Evolutionary conservation across 2,329 filamentous ascomycete genomes (phyloP).

Genomic region (Fusarium redolens): DNA sequence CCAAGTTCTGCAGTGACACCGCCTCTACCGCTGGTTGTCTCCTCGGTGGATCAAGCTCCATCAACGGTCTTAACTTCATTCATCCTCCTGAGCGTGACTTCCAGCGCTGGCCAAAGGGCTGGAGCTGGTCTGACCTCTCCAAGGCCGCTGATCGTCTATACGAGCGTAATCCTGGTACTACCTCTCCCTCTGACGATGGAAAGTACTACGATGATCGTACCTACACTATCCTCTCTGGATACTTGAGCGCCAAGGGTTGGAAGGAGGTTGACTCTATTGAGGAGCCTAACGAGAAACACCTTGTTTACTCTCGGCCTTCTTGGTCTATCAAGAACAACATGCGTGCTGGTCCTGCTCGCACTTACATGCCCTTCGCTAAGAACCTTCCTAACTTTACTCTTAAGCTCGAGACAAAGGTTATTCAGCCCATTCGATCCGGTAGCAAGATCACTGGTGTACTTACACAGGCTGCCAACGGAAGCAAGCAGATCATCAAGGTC

Average conservation of each 20-base stretch:
- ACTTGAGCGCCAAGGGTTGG: conserved; percentile 71
- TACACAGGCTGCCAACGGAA: conserved; percentile 65
- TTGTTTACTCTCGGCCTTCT: conserved; percentile 71
- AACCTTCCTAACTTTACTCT: conserved; percentile 73
- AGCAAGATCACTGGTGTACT: conserved; percentile 73
- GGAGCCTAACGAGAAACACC: conserved; percentile 72
- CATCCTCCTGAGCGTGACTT: conserved; percentile 42
- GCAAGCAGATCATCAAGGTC: conserved; percentile 44
- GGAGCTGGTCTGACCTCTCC: conserved; percentile 39
- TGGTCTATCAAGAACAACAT: conserved; percentile 76
- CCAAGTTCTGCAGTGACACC: conserved; percentile 44
- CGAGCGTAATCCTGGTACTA: conserved; percentile 66
- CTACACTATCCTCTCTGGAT: conserved; percentile 69
- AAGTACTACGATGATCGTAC: conserved; percentile 74
- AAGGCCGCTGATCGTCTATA: conserved; percentile 41
- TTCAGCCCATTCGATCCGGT: conserved; percentile 70
- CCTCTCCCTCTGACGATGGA: conserved; percentile 73
- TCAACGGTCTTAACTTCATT: conserved; percentile 46
- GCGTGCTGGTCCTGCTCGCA: conserved; percentile 75
- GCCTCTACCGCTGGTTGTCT: conserved; percentile 43
- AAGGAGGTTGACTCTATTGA: conserved; percentile 72
- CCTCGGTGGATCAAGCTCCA: conserved; percentile 42
- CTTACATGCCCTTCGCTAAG: conserved; percentile 73
- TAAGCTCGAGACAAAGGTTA: conserved; percentile 72
- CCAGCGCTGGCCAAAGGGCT: conserved; percentile 42